These are phyloP conservation scores for Dendrocalamus latiflorus DNA, from an alignment of 202 grass and related monocot genomes.

Conservation along the genomic window DNA sequence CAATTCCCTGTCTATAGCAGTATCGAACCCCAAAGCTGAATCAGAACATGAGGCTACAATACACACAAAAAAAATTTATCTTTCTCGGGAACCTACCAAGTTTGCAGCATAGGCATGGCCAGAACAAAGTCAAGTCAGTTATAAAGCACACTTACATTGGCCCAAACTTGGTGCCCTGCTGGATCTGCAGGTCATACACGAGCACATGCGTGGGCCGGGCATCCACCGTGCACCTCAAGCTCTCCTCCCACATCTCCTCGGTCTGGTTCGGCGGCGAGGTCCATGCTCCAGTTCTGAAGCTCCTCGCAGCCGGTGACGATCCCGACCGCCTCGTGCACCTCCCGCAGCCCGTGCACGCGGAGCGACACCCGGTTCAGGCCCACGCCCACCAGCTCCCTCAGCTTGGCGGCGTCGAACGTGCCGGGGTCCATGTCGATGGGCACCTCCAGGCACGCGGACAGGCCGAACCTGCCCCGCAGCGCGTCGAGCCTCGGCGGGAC, in stretches of 20 bases:
- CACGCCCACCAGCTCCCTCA: conserved; percentile 49
- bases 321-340: conserved; percentile 70
- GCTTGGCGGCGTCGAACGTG: conserved; percentile 59
- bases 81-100: not conserved
- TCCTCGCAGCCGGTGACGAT: conserved; percentile 48
- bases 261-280: conserved; percentile 80
- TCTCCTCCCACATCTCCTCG: conserved; percentile 78
- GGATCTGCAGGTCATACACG: conserved; percentile 85
- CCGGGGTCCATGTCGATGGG: conserved; percentile 97
- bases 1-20: not conserved
- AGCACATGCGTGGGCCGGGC: conserved; percentile 62
- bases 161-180: conserved; percentile 88
- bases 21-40: not conserved
- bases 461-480: conserved; percentile 52
- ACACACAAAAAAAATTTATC: not conserved
- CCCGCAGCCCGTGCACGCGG: conserved; percentile 59
- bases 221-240: conserved; percentile 55
- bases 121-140: not conserved
- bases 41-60: not conserved
- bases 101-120: not conserved
- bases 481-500: conserved; percentile 70
- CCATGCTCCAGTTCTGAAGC: conserved; percentile 94
- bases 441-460: conserved; percentile 56
- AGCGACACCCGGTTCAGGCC: conserved; percentile 91
- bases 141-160: conserved; percentile 49